Base-by-base conservation (phyloP, 108 stramenopile genomes). In the Pseudonitzschia delicatissima region DNA sequence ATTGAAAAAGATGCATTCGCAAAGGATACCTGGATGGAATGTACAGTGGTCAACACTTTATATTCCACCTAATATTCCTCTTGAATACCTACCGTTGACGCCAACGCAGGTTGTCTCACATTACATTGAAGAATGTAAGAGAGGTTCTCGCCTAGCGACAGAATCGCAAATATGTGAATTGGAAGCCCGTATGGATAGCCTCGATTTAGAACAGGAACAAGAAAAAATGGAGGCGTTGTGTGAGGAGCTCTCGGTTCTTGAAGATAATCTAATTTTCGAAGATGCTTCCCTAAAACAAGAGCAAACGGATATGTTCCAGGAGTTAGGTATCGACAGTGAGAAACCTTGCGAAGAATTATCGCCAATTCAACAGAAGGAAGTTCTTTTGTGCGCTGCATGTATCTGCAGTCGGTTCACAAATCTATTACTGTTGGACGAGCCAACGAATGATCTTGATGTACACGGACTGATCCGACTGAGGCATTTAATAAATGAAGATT, bases 391-490 rank as follows among this genome's bases (percentile, higher is more conserved):
- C 3, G 76, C 77, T 31, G 80, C 84, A 3, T 55, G 32, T 23
- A 25, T 67, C 15, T 44, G 51, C n/a, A 23, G 67, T 20, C 25
- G 17, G n/a, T 21, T 57, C 32, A 51, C 49, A 1, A 68, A 68
- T 47, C 57, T 93, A 1, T 36, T 91, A 1, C 66, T 91, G 9
- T 62, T 91, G 13, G 91, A 93, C 57, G 91, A 96, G 58, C 94
- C 94, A 2, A 88, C 91, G 11, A 84, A 77, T 32, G 78, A 86
- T 66, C 63, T 93, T 25, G 97, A 98, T 68, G 71, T 98, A 13
- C 69, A 73, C 45, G 92, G 94, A 25, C 87, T 99, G 35, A 77
- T 89, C 13, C 84, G 84, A 55, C 67, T 92, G 9, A 78, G 82
- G 55, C 83, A 78, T 45, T 86, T 83, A 44, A 92, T 92, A 51